phyloP scores from a whole-genome alignment of 2,329 filamentous ascomycete species.

The Ceratocystis ficicola region DNA sequence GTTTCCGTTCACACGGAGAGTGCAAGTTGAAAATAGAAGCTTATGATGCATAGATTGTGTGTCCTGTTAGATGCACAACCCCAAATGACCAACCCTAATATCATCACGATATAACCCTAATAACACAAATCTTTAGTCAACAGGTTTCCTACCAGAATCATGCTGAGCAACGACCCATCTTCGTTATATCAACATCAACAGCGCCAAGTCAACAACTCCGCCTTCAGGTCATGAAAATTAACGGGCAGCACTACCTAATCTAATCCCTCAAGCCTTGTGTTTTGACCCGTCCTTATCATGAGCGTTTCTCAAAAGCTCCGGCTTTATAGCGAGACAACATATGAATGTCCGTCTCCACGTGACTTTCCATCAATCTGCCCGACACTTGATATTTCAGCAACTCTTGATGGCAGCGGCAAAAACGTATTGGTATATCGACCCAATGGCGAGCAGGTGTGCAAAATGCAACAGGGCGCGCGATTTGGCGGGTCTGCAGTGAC shows the following conservation, averaged over 20 bases:
- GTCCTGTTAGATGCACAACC: constrained; percentile 2
- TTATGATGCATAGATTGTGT: not conserved
- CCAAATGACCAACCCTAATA: not conserved
- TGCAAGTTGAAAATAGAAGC: not conserved
- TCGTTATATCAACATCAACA: not conserved
- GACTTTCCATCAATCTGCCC: constrained; percentile 64
- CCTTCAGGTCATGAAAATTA: not conserved
- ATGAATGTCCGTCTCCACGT: constrained; percentile 43
- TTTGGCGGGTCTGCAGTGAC: constrained; percentile 32
- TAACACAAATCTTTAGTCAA: not conserved
- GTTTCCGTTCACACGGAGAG: not conserved
- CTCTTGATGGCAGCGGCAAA: constrained; percentile 53
- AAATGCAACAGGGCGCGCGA: constrained; percentile 36
- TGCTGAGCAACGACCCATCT: not conserved
- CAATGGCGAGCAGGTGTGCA: constrained; percentile 55
- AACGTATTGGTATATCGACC: constrained; percentile 66
- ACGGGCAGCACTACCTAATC: not conserved
- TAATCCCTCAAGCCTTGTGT: not conserved
- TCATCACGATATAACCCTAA: not conserved
- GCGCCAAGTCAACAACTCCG: not conserved
- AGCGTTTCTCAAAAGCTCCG: constrained; percentile 31
- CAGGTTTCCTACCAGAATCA: not conserved
- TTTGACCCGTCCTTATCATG: constrained; percentile 12
- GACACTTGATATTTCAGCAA: constrained; percentile 68
- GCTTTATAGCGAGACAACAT: constrained; percentile 45